Base-by-base conservation (phyloP, 805 yeast genomes). In the Ascoidea asiatica region DNA sequence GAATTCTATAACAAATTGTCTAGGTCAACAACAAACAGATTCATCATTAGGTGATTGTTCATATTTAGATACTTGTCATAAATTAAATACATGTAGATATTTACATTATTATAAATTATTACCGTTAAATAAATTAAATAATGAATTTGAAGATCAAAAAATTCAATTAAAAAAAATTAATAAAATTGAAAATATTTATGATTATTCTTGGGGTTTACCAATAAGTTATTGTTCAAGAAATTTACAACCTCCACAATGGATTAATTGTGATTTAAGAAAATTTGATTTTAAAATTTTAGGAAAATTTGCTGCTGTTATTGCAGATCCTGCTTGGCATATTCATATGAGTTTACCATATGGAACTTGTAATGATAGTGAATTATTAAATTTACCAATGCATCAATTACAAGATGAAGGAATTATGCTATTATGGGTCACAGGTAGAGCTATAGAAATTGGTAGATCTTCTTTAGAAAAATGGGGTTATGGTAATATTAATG, bases 241-340 rank as follows among this genome's bases (percentile, higher is more conserved):
- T 2, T 44, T 53, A 43, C 41, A 62, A 17, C 83, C 89, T 1
- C 66, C 88, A 1, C 97, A 88, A 62, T 85, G 94, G 92, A 84
- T 89, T 48, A 74, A 76, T 46, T 86, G 95, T 59, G 95, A 89
- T 61, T 79, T 89, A 18, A 67, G 87, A 33, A 67, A 72, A 42
- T 67, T 89, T 45, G 88, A 90, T 51, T 78, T 90, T 53, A 63
- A 58, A 19, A 63, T 75, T 5, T 61, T 89, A 46, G 96, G 97
- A 2, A 78, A 81, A 62, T 84, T 84, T 63, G 88, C 81, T 37
- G 87, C 80, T 2, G 77, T 89, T 11, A 75, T 90, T 44, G 90
- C 95, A 0, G 97, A 89, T 59, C 96, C 96, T 3, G 92, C 96
- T 5, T 89, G 97, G 97, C 89, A 87, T 51, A 89, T 89, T 50